Evolutionary conservation across 805 yeast genomes (phyloP), one percentile per base, ranked within the genome.

Genomic region (Nakazawaea anatomiae): DNA sequence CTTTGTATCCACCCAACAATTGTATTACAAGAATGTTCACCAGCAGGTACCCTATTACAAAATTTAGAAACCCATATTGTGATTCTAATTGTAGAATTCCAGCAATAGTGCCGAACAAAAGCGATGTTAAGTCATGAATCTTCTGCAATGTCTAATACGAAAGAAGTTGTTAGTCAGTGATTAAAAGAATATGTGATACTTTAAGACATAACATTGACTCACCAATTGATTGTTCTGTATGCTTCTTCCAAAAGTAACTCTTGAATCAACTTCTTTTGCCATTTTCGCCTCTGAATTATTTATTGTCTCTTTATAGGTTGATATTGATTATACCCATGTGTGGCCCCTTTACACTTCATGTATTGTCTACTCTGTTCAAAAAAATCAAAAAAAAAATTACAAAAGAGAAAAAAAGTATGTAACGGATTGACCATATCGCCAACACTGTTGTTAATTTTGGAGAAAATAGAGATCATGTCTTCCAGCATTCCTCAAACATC

Each of bases 51-150:
- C 72, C 60, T 1, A 62, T 54, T 1, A 72, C 14, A 54, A 77
- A 80, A 57, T 75, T 71, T 2, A 61, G 54, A 51, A 82, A 68
- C 11, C 87, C 87, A 18, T 64, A 42, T 25, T 70, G 52, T 4
- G 83, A 73, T 53, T 79, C 78, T 28, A 80, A 65, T 52, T 74
- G 74, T 31, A 82, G 59, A 32, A 80, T 73, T 5, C 87, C 87
- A 12, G 82, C 79, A 18, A 76, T 75, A 4, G 75, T 59, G 11
- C 87, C 87, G 32, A 70, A 67, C 2, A 74, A 66, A 29, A 82
- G 65, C 6, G 82, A 71, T 3, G 76, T 67, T n/a, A 74, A 60
- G 55, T 79, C 82, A 44, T 77, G 71, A 2, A 76, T 50, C 38
- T 58, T 60, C 27, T 63, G 57, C 47, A 52, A 25, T 27, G 48